A percentile compares a stretch with the other conserved stretches of the same genome.
phyloP scores from a whole-genome alignment of 2,329 filamentous ascomycete genomes.

The Thelonectria olida region DNA sequence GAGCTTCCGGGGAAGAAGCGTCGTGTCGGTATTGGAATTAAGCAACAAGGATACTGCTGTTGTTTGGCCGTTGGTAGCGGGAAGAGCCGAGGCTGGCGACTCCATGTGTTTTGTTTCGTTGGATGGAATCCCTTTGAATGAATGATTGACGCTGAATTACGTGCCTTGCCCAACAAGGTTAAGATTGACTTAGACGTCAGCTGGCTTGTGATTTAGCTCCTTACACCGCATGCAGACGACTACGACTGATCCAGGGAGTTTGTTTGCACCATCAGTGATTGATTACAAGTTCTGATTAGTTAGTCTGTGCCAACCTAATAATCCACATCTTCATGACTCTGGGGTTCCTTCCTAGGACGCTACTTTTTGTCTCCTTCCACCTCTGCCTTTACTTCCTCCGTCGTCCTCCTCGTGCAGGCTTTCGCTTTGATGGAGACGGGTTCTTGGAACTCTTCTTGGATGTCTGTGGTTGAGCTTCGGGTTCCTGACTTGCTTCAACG shows the following conservation, averaged over 20 bases:
- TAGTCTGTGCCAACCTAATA: slow-evolving; percentile 21
- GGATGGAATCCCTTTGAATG: background rate
- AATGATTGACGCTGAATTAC: slow-evolving; percentile 3
- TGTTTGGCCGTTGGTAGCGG: slow-evolving; percentile 22
- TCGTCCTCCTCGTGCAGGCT: slow-evolving; percentile 44
- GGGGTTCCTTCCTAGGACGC: slow-evolving; percentile 10
- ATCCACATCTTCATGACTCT: slow-evolving; percentile 22
- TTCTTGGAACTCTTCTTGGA: slow-evolving; percentile 51
- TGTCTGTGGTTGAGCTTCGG: slow-evolving; percentile 40
- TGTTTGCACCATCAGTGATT: background rate
- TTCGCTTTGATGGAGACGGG: slow-evolving; percentile 53
- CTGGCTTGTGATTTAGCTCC: too few species aligned
- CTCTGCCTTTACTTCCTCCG: slow-evolving; percentile 45
- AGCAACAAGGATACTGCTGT: too few species aligned
- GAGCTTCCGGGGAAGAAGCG: background rate
- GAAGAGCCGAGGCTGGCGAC: slow-evolving; percentile 39
- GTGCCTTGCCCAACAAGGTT: slow-evolving; percentile 20
- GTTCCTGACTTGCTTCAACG: slow-evolving; percentile 47
- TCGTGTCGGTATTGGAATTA: too few species aligned
- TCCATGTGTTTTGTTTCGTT: background rate
- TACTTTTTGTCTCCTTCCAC: slow-evolving; percentile 13
- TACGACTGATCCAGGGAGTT: background rate
- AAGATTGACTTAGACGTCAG: too few species aligned
- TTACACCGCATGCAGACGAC: background rate
- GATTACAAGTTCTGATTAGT: slow-evolving; percentile 23